Evolutionary conservation across 2,329 filamentous ascomycete species (phyloP), one percentile per base, ranked within the genome.

Genomic region (Huntiella decipiens): DNA sequence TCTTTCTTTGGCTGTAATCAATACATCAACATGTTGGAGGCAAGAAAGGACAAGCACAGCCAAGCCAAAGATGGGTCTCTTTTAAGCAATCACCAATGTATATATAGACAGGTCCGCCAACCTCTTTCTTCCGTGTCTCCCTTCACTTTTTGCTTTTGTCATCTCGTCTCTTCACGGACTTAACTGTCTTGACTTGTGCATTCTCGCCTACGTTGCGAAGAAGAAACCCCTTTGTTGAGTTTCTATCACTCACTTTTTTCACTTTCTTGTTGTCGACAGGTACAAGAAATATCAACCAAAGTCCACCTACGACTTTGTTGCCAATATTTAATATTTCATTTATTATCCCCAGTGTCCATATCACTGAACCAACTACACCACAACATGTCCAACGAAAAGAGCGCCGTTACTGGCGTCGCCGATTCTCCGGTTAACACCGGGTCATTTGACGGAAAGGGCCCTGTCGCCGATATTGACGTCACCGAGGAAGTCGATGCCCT

Each of bases 401-500:
- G 8, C 13, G 17, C 40, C 13, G 4, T 32, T 12, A n/a, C 31
- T 6, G 40, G 19, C 31, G 31, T 16, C 17, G 13, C 15, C 38
- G 38, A 39, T 7, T 16, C 17, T 19, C 13, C 13, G 8, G 11
- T n/a, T 19, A 15, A n/a, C 34, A n/a, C 34, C 4, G 12, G 12
- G 12, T 36, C 34, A n/a, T 16, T 36, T 5, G 34, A 36, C 34
- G 34, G 17, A 15, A 39, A 39, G 15, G 16, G 15, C 38, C 7
- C 13, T 12, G 17, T 12, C 11, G 38, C 13, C 12, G 40, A 34
- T 15, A 33, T 43, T n/a, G 31, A 43, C 40, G 31, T 43, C 31
- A 16, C 22, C 4, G 40, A 43, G 40, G 36, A 45, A 33, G 45
- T 39, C n/a, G 43, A 47, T 12, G 17, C 38, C 4, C 54, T 65